Percentiles rank a stretch among this genome's conserved stretches.
These are phyloP conservation scores for Coemansia sp. DNA, from an alignment of 192 early-diverging fungal genomes.

Conservation along the genomic window DNA sequence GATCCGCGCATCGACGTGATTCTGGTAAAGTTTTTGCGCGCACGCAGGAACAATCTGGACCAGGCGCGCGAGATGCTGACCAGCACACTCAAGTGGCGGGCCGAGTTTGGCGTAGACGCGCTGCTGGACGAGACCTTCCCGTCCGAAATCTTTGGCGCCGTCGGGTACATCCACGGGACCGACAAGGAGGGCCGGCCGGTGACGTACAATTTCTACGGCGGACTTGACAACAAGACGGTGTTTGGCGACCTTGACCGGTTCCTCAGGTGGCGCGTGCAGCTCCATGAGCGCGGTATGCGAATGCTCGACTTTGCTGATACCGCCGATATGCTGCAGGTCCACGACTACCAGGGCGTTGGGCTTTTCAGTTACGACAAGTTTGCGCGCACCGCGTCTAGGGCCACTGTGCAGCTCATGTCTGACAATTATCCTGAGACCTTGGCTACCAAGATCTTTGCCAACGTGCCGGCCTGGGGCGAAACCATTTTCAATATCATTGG, in stretches of 20 bases:
- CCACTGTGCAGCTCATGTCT: constrained; percentile 57
- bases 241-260: constrained; percentile 61
- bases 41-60: constrained; percentile 49
- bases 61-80: constrained; percentile 56
- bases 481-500: constrained; percentile 60
- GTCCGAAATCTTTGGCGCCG: constrained; percentile 41
- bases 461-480: constrained; percentile 65
- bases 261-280: constrained; percentile 64
- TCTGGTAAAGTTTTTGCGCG: constrained; percentile 60
- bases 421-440: constrained; percentile 69
- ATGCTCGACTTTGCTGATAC: constrained; percentile 60
- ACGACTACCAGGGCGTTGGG: constrained; percentile 61
- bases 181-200: constrained; percentile 59
- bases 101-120: constrained; percentile 50
- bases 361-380: constrained; percentile 55
- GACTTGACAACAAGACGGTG: constrained; percentile 55
- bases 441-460: constrained; percentile 63
- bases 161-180: constrained; percentile 56
- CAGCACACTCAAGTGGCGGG: constrained; percentile 59
- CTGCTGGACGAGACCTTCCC: constrained; percentile 57
- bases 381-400: constrained; percentile 57
- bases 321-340: constrained; percentile 62
- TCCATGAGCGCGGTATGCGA: constrained; percentile 61
- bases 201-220: constrained; percentile 63
- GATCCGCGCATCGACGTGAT: constrained; percentile 61